Base-by-base conservation (phyloP, 2,329 filamentous ascomycete genomes). In the Chrysoporthe puriensis region DNA sequence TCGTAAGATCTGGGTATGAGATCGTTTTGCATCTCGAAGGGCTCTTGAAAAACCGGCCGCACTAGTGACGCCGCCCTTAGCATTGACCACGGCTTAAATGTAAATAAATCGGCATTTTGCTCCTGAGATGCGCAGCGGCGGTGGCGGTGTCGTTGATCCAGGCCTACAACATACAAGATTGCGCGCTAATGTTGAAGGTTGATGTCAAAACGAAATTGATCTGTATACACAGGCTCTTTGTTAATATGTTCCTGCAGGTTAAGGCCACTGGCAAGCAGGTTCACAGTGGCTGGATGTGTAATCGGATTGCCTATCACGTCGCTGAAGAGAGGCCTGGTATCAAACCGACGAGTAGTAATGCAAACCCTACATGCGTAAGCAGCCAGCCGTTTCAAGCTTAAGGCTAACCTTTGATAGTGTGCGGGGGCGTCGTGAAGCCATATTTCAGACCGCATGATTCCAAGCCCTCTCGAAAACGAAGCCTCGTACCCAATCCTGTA, bases 301-400 rank as follows among this genome's bases (percentile, higher is more conserved):
- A 81, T 78, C 4, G 88, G 88, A 50, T 91, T 81, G 0, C 88
- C 88, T 0, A 86, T 89, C 1, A 89, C 77, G 70, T 90, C 88
- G n/a, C 86, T 81, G 18, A 88, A 78, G 75, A 85, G 86, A 5
- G 83, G 88, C 11, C 50, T 54, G 26, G 2, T 54, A 34, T 16
- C 85, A 88, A 73, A 84, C 83, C 52, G 86, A 78, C 40, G 81
- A 84, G 0, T 89, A 89, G 0, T n/a, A 26, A 36, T 36, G 6
- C 16, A 2, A n/a, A 14, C 3, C 26, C 13, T 32, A 16, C 21
- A 4, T 32, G 26, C 2, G 7, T 54, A 54, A 34, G 50, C 50
- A 13, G 26, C 50, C 50, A 7, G 21, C 13, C 3, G 21, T 54
- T 54, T 54, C 50, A 32, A 54, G 21, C 50, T 54, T 54, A 16